Evolutionary conservation across 139 green algal species (phyloP).

Genomic region (Helicosporidium sp.): DNA sequence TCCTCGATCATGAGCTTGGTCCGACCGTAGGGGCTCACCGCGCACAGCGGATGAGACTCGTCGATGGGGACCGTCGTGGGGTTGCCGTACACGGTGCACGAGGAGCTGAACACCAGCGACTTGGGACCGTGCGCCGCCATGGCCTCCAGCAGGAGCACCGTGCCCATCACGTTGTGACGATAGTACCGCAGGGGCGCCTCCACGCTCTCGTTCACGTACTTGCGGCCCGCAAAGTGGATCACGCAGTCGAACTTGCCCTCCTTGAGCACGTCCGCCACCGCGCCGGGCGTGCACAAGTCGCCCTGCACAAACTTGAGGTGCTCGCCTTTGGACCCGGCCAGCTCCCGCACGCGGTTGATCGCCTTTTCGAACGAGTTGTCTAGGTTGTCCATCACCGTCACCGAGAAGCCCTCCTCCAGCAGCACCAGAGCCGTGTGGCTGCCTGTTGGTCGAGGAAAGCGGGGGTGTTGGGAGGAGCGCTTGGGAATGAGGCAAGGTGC

Average conservation of each 20-base stretch:
- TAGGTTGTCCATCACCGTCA: slow-evolving; percentile 79
- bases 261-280: slow-evolving; percentile 24
- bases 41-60: slow-evolving; percentile 54
- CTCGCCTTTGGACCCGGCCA: slow-evolving; percentile 51
- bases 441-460: too few relatives aligned
- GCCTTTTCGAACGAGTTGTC: slow-evolving; percentile 68
- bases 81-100: slow-evolving; percentile 77
- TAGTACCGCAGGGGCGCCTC: slow-evolving; percentile 74
- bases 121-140: slow-evolving; percentile 37
- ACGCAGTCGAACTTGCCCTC: slow-evolving; percentile 18
- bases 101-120: slow-evolving; percentile 23
- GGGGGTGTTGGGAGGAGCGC: too few relatives aligned
- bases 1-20: slow-evolving; percentile 97
- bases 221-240: slow-evolving; percentile 28
- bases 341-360: slow-evolving; percentile 61
- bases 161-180: slow-evolving; percentile 85
- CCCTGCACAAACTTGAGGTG: slow-evolving; percentile 52
- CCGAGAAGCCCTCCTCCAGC: slow-evolving; percentile 54
- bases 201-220: slow-evolving; percentile 24
- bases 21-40: slow-evolving; percentile 78
- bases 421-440: slow-evolving; percentile 74
- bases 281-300: slow-evolving; percentile 23
- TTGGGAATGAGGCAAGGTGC: too few relatives aligned
- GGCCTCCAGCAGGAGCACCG: slow-evolving; percentile 57
- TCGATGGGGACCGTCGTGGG: slow-evolving; percentile 66